A percentile compares a stretch with the other conserved stretches of the same genome.
Evolutionary conservation across 495 filamentous ascomycete species (phyloP).

Genomic region (Aspergillus campestris): DNA sequence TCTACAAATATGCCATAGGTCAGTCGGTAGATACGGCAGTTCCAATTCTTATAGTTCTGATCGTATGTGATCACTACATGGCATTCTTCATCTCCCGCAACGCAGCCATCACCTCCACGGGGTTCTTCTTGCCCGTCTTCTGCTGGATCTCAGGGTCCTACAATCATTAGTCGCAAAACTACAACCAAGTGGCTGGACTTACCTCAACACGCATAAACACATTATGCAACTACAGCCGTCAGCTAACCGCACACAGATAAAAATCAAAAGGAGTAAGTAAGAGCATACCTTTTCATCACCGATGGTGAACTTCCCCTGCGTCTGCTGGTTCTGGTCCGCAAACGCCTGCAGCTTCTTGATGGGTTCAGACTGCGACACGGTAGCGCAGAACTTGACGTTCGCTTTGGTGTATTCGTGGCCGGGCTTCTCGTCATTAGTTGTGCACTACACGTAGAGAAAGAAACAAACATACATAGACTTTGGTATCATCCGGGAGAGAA

Average conservation of each 20-base stretch:
- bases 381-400: constrained; percentile 79
- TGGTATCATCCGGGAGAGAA: constrained; percentile 80
- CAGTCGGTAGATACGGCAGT: background rate
- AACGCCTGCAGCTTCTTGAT: constrained; percentile 71
- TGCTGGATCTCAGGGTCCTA: constrained; percentile 81
- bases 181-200: constrained; percentile 21
- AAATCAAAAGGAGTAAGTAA: background rate
- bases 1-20: too few relatives aligned
- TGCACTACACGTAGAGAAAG: background rate
- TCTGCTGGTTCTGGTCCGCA: constrained; percentile 72
- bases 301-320: constrained; percentile 94
- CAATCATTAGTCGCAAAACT: background rate
- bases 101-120: constrained; percentile 78
- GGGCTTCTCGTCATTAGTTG: constrained; percentile 46
- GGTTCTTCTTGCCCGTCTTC: constrained; percentile 71
- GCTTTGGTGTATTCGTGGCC: constrained; percentile 96
- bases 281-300: constrained; percentile 83
- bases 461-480: constrained; percentile 64
- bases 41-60: background rate
- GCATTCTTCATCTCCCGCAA: constrained; percentile 92
- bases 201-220: constrained; percentile 91
- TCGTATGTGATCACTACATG: constrained; percentile 21
- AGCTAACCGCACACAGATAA: constrained; percentile 1
- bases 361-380: constrained; percentile 62
- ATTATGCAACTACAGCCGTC: constrained; percentile 65